phyloP scores from a whole-genome alignment of 768 basidiomycete genomes.

The Tulasnella sp. region DNA sequence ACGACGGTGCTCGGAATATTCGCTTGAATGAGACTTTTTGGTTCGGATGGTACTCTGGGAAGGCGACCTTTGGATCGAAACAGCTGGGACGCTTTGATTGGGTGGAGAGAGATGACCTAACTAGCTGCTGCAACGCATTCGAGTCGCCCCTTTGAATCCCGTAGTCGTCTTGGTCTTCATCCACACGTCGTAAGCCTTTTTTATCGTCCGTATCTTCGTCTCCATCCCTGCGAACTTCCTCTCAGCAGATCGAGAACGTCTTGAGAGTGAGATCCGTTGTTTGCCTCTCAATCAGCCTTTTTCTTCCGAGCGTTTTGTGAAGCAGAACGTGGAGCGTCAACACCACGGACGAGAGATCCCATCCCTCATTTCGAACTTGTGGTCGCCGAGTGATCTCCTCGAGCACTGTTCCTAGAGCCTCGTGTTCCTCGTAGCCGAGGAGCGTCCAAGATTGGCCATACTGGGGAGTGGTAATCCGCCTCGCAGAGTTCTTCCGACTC shows the following conservation, averaged over 20 bases:
- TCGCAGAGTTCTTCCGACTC: background rate
- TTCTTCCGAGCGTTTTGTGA: background rate
- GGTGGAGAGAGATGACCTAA: too few species aligned
- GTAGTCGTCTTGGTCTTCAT: background rate
- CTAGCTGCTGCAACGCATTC: too few species aligned
- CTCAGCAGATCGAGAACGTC: background rate
- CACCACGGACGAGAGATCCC: background rate
- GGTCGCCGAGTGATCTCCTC: conserved; percentile 3
- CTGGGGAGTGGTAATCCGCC: background rate
- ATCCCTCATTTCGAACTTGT: background rate
- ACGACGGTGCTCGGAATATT: too few species aligned
- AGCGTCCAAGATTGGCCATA: background rate
- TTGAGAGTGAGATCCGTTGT: background rate
- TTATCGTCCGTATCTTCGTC: background rate
- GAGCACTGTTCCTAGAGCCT: background rate
- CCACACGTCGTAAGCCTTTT: background rate
- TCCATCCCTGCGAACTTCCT: background rate
- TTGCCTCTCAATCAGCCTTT: background rate
- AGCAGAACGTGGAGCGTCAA: background rate
- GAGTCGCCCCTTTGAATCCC: too few species aligned
- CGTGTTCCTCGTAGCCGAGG: background rate
- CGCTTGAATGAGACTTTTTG: too few species aligned
- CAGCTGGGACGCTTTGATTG: too few species aligned
- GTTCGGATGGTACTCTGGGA: too few species aligned
- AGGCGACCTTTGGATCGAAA: too few species aligned